Percentiles rank a stretch among this genome's conserved stretches.
These are phyloP conservation scores for Penicillium angulare DNA, from an alignment of 495 filamentous ascomycete species.

Conservation along the genomic window DNA sequence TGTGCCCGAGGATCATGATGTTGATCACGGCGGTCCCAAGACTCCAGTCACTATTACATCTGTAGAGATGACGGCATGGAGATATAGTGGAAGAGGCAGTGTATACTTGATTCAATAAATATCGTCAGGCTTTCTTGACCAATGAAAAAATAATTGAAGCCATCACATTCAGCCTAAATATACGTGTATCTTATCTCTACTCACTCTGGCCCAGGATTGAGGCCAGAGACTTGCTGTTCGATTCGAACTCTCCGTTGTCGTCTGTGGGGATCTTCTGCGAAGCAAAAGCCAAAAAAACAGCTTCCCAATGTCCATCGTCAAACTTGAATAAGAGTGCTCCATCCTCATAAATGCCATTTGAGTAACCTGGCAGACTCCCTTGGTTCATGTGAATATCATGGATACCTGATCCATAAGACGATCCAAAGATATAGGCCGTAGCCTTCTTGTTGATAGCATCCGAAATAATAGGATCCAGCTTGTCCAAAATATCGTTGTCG, in stretches of 20 bases:
- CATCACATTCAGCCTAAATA: background rate
- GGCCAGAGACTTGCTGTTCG: conserved; percentile 21
- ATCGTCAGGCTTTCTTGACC: background rate
- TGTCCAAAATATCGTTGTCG: conserved; percentile 34
- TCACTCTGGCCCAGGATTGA: conserved; percentile 10
- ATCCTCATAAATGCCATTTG: conserved; percentile 40
- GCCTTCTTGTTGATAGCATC: conserved; percentile 33
- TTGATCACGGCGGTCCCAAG: background rate
- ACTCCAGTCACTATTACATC: background rate
- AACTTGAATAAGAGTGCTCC: conserved; percentile 41
- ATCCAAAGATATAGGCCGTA: conserved; percentile 33
- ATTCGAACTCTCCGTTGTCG: conserved; percentile 14
- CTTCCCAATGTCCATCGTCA: conserved; percentile 24
- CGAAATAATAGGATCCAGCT: conserved; percentile 33
- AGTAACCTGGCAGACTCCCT: conserved; percentile 30
- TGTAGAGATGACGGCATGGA: background rate
- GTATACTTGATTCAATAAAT: background rate
- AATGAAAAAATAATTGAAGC: background rate
- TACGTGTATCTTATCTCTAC: background rate
- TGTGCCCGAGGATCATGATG: background rate
- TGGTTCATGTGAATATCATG: conserved; percentile 49
- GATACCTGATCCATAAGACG: conserved; percentile 35
- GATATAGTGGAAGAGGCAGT: background rate
- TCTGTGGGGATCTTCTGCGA: conserved; percentile 24
- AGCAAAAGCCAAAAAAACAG: conserved; percentile 25